Evolutionary conservation across 2,329 filamentous ascomycete species (phyloP).

Genomic region (Fusarium paranaense): DNA sequence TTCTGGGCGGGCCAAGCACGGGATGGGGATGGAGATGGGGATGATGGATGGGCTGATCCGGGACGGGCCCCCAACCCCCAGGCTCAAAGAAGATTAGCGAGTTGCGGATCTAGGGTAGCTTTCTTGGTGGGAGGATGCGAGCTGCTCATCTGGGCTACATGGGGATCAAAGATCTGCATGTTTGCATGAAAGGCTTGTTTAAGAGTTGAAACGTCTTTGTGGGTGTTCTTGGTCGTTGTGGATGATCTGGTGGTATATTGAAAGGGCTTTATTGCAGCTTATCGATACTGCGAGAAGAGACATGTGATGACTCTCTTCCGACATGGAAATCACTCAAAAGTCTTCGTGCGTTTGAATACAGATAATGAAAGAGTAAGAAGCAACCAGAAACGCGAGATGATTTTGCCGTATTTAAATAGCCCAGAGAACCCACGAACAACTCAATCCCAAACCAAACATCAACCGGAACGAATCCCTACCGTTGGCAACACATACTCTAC

Average conservation of each 20-base stretch:
- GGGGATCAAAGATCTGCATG: background rate
- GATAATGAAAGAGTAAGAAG: background rate
- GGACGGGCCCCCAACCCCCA: conserved; percentile 2
- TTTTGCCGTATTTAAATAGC: background rate
- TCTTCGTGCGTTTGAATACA: background rate
- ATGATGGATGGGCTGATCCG: conserved; percentile 23
- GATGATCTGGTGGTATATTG: background rate
- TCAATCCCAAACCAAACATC: background rate
- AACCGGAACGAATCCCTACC: background rate
- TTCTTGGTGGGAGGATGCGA: background rate
- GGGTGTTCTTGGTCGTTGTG: background rate
- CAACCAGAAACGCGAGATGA: background rate
- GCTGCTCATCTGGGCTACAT: background rate
- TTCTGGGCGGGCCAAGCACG: conserved; percentile 5
- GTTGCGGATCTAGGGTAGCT: conserved; percentile 2
- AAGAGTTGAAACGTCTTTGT: background rate
- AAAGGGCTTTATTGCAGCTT: background rate
- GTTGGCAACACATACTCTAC: background rate
- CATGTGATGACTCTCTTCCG: background rate
- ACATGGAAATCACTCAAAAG: background rate
- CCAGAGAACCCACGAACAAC: background rate
- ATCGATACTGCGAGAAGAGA: background rate
- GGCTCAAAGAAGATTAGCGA: conserved; percentile 29
- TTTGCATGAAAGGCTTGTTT: background rate
- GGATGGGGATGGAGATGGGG: background rate